Conservation (phyloP, 208 protist genomes). For the Herpetomonas samuelpessoai region DNA sequence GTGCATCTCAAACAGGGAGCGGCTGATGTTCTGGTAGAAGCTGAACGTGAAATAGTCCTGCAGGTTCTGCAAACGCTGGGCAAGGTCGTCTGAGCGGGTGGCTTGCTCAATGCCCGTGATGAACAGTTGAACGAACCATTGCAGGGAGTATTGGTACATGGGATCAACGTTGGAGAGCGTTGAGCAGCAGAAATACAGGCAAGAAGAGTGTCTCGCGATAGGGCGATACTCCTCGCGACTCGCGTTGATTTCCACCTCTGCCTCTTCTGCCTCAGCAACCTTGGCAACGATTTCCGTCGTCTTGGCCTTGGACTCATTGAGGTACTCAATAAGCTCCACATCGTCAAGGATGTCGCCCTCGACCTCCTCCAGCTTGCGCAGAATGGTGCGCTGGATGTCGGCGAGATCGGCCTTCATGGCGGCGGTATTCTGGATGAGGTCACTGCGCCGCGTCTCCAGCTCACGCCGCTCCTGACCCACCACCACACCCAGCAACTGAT, state of each 20-base stretch:
- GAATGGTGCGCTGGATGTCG: slow-evolving; percentile 96
- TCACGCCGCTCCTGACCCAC: slow-evolving; percentile 97
- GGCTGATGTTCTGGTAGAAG: slow-evolving; percentile 96
- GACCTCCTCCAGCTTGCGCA: slow-evolving; percentile 94
- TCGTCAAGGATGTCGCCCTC: slow-evolving; percentile 97
- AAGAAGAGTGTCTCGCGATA: slow-evolving; percentile 93
- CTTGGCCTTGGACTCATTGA: slow-evolving; percentile 96
- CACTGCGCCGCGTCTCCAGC: slow-evolving; percentile 93
- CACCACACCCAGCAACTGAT: slow-evolving; percentile 97
- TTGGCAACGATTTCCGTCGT: slow-evolving; percentile 91
- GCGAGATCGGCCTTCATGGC: slow-evolving; percentile 95
- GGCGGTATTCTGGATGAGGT: slow-evolving; percentile 95
- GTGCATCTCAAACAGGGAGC: slow-evolving; percentile 95
- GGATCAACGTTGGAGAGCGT: slow-evolving; percentile 94
- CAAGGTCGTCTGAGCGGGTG: slow-evolving; percentile 76
- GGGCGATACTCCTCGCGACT: slow-evolving; percentile 95
- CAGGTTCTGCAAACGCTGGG: slow-evolving; percentile 81
- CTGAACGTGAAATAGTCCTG: slow-evolving; percentile 95
- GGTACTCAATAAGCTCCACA: slow-evolving; percentile 95
- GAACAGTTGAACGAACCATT: slow-evolving; percentile 98
- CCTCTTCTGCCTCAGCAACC: slow-evolving; percentile 95
- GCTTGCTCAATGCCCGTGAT: slow-evolving; percentile 86
- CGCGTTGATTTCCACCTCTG: slow-evolving; percentile 96
- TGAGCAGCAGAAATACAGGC: slow-evolving; percentile 98
- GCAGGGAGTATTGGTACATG: slow-evolving; percentile 98